Base-by-base conservation (phyloP, 1,284 basidiomycete genomes). In the Ustilago vetiveriae region DNA sequence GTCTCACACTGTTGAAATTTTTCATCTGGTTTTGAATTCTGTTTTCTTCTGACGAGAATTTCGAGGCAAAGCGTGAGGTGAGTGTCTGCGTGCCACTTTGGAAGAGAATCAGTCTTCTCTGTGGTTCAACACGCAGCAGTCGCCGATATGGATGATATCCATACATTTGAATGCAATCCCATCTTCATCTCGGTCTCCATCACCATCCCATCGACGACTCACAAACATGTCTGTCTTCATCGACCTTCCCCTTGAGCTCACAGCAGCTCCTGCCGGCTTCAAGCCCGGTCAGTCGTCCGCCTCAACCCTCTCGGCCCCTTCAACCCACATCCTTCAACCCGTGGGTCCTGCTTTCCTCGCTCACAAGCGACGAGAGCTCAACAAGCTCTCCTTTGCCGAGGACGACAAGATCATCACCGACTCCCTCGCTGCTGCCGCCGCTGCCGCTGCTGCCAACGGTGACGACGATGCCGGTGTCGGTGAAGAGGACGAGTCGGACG, bases 401-500 rank as follows among this genome's bases (percentile, higher is more conserved):
- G 80, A 82, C 52, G 80, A 82, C 60, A 70, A 73, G 54, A 54
- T 53, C 40, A 74, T 80, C 49, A 9, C 49, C 21, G 67, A 74
- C 47, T 63, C 75, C 19, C 26, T 45, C 17, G 55, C 57, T 39
- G 69, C 63, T 24, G 64, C 55, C 71, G 87, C 85, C 8, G 85
- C 85, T 41, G 86, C 86, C 21, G 83, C 85, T 14, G 87, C 86
- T 49, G 87, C 86, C 22, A 90, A 90, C 62, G 94, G 93, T 81
- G 82, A 83, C 46, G 93, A 96, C 84, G 78, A 78, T 53, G 88
- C 90, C 17, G 93, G 93, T 40, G 90, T 98, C 8, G 94, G 94
- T 6, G 92, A 95, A 62, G 96, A 98, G 84, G 85, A 89, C 62
- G 96, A 98, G 85, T 84, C 87, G 30, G 85, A 86, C 10, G 89